phyloP scores from a whole-genome alignment of 2,329 filamentous ascomycete genomes.

The Emydomyces testavorans region DNA sequence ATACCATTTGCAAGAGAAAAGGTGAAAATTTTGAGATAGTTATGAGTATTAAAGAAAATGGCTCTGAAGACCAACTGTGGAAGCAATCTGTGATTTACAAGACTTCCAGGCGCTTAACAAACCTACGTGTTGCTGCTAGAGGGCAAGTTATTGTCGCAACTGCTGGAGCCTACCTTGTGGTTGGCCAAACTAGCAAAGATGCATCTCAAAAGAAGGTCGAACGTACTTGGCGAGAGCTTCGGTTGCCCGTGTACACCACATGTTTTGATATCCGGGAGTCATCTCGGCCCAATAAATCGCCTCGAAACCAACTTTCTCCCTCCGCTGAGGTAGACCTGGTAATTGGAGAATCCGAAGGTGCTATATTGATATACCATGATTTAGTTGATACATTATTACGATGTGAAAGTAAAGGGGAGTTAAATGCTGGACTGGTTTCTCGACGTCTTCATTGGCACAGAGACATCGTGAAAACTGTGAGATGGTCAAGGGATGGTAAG shows the following conservation, averaged over 20 bases:
- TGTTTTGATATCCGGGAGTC: slow-evolving; percentile 52
- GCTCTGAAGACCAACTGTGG: slow-evolving; percentile 7
- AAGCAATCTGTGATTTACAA: slow-evolving; percentile 23
- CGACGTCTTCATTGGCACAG: slow-evolving; percentile 86
- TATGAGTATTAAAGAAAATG: slow-evolving; percentile 13
- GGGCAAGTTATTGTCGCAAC: slow-evolving; percentile 32
- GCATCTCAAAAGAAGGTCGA: slow-evolving; percentile 15
- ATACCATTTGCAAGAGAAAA: slow-evolving; percentile 29
- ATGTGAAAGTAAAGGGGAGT: slow-evolving; percentile 36
- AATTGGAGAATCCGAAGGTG: slow-evolving; percentile 63
- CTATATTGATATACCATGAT: slow-evolving; percentile 72
- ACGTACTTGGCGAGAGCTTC: slow-evolving; percentile 46
- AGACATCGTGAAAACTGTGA: slow-evolving; percentile 66
- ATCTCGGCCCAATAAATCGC: slow-evolving; percentile 14
- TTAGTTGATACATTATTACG: slow-evolving; percentile 47
- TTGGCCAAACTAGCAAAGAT: slow-evolving; percentile 41
- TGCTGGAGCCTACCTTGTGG: slow-evolving; percentile 40
- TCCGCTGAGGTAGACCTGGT: slow-evolving; percentile 54
- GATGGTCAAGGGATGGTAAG: slow-evolving; percentile 85
- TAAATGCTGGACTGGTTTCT: slow-evolving; percentile 36
- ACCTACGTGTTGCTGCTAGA: slow-evolving; percentile 23
- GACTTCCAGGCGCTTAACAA: slow-evolving; percentile 22
- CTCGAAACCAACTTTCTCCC: not conserved
- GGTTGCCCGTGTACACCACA: slow-evolving; percentile 51
- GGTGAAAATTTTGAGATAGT: slow-evolving; percentile 31